Evolutionary conservation across 176 grass and related monocot genomes (phyloP).

Genomic region (Tillandsia fasciculata): DNA sequence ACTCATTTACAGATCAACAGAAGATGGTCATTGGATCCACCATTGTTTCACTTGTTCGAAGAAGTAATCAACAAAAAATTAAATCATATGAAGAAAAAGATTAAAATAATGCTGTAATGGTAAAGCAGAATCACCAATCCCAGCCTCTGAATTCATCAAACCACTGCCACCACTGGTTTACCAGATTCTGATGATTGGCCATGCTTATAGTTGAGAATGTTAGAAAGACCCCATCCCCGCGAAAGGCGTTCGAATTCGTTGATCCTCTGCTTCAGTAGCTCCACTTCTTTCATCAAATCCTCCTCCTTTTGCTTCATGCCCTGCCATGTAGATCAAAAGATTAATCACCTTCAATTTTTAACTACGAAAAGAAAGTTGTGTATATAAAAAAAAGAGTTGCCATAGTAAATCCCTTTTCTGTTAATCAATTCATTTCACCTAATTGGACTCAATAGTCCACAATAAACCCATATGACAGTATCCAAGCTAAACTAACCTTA

Average conservation of each 20-base stretch:
- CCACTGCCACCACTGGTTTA: conserved; percentile 14
- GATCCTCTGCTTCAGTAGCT: conserved; percentile 44
- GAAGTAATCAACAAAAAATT: not conserved
- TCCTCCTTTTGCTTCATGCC: conserved; percentile 55
- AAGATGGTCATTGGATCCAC: not conserved
- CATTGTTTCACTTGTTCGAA: not conserved
- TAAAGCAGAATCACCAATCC: not conserved
- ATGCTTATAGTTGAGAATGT: conserved; percentile 22
- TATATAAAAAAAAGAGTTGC: too few species aligned
- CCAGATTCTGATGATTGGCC: conserved; percentile 17
- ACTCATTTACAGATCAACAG: not conserved
- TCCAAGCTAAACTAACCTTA: too few species aligned
- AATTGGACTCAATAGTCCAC: too few species aligned
- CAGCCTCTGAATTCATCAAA: conserved; percentile 6
- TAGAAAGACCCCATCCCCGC: conserved; percentile 21
- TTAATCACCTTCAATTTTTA: not conserved
- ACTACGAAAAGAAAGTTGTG: not conserved
- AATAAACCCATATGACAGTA: too few species aligned
- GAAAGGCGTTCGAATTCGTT: conserved; percentile 45
- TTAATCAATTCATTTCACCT: too few species aligned
- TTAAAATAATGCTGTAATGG: not conserved
- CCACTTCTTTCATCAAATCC: conserved; percentile 39
- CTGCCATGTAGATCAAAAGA: conserved; percentile 25
- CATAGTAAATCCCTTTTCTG: too few species aligned
- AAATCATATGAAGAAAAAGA: not conserved